Evolutionary conservation across 2,329 filamentous ascomycete genomes (phyloP), one percentile per base, ranked within the genome.

Genomic region (Pseudogymnoascus sp.): DNA sequence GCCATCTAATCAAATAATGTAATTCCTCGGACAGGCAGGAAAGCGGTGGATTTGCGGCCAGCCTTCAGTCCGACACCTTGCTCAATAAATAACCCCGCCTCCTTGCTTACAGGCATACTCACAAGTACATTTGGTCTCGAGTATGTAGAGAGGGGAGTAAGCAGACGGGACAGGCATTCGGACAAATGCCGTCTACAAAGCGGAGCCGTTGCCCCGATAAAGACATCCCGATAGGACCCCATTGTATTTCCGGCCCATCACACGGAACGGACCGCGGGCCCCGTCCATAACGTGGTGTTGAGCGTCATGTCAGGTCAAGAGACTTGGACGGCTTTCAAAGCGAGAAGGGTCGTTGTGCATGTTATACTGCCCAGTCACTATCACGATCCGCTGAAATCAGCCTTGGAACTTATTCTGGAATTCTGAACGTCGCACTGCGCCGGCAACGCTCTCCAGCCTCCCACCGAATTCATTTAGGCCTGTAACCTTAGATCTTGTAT

Each of bases 21-120:
- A 32, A 54, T 30, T 32, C 25, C 30, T 32, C 25, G 30, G 43
- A 25, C 25, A 54, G 43, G 43, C 25, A 54, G 25, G 25, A 54
- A 54, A 32, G 43, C n/a, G 43, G n/a, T n/a, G 25, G n/a, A 11
- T 32, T 54, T 30, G 43, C 43, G 30, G 25, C 43, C 43, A 54
- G 25, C 43, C 43, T 54, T 54, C 43, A 25, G 43, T 32, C 25
- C n/a, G 43, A 18, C 43, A 30, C 43, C 43, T 30, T 41, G 18
- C 25, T 54, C 43, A 25, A 25, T 54, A 54, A 54, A 32, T 12
- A 14, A 9, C 47, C 28, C 28, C 28, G n/a, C 28, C 47, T 14
- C 47, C 47, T 54, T 54, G 47, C 47, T 54, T 54, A 54, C 47
- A 32, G 25, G 47, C 28, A 54, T 54, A 54, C n/a, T 54, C 25